Conservation (phyloP, 345 rosid genomes). For the Gossypium sturtianum region DNA sequence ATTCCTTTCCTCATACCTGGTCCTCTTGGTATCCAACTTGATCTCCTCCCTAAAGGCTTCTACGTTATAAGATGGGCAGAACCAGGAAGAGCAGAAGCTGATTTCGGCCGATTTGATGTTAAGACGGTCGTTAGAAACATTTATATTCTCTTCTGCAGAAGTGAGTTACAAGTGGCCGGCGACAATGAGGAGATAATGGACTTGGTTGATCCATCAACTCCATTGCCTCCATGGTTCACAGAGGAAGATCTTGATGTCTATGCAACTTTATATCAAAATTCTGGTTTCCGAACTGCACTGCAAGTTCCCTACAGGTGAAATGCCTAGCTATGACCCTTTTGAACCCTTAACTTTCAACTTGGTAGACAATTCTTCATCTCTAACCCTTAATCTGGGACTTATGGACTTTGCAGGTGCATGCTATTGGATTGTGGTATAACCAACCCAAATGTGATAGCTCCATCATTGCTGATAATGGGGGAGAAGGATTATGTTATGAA, state of each 20-base stretch:
- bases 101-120: slow-evolving; percentile 39
- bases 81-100: slow-evolving; percentile 45
- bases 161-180: slow-evolving; percentile 25
- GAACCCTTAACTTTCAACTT: no score
- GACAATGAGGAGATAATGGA: slow-evolving; percentile 48
- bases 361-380: no score
- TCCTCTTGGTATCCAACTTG: neutral
- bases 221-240: slow-evolving; percentile 42
- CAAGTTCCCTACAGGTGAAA: slow-evolving; percentile 33
- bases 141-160: slow-evolving; percentile 40
- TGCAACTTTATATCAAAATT: slow-evolving; percentile 38
- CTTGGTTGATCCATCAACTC: slow-evolving; percentile 40
- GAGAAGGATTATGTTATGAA: slow-evolving; percentile 10
- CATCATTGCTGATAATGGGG: slow-evolving; percentile 11
- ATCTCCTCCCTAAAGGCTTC: slow-evolving; percentile 35
- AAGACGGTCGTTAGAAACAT: slow-evolving; percentile 42
- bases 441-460: slow-evolving; percentile 5
- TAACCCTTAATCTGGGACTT: no score
- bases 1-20: slow-evolving; percentile 29
- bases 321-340: no score
- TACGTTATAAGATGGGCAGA: slow-evolving; percentile 38
- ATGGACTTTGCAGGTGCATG: neutral
- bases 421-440: slow-evolving; percentile 2
- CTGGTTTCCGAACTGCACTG: slow-evolving; percentile 38
- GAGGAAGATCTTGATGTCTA: slow-evolving; percentile 44